phyloP scores from a whole-genome alignment of 1,284 basidiomycete genomes.

The Peniophora sp. region DNA sequence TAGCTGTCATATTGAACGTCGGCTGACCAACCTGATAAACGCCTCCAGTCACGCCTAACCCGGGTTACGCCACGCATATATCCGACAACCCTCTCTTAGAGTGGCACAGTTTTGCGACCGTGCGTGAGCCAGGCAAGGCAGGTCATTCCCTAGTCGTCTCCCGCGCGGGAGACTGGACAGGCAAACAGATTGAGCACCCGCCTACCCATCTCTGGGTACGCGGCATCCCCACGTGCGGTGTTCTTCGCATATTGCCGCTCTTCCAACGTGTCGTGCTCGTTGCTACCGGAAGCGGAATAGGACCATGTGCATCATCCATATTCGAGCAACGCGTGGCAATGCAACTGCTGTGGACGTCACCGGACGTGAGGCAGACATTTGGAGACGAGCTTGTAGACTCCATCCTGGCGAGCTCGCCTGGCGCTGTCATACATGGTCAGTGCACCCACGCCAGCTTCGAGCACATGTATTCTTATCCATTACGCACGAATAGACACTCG shows the following conservation, averaged over 20 bases:
- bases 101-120: constrained; percentile 57
- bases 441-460: not conserved
- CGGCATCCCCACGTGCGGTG: constrained; percentile 49
- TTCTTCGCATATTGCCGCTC: constrained; percentile 46
- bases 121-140: constrained; percentile 39
- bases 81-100: constrained; percentile 46
- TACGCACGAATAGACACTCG: constrained; percentile 37
- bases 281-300: constrained; percentile 53
- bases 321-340: constrained; percentile 43
- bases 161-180: constrained; percentile 53
- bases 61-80: constrained; percentile 48
- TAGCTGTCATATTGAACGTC: constrained; percentile 2
- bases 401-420: constrained; percentile 41
- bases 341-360: constrained; percentile 51
- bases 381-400: constrained; percentile 49
- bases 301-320: constrained; percentile 50
- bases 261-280: constrained; percentile 54
- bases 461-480: not conserved
- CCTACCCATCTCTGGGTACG: constrained; percentile 49
- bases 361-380: constrained; percentile 51
- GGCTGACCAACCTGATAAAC: constrained; percentile 6
- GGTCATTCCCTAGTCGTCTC: constrained; percentile 54
- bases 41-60: constrained; percentile 31
- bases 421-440: constrained; percentile 49
- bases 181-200: constrained; percentile 40